Evolutionary conservation across 345 rosid species (phyloP), one percentile per base, ranked within the genome.

Genomic region (Linum lewisii): DNA sequence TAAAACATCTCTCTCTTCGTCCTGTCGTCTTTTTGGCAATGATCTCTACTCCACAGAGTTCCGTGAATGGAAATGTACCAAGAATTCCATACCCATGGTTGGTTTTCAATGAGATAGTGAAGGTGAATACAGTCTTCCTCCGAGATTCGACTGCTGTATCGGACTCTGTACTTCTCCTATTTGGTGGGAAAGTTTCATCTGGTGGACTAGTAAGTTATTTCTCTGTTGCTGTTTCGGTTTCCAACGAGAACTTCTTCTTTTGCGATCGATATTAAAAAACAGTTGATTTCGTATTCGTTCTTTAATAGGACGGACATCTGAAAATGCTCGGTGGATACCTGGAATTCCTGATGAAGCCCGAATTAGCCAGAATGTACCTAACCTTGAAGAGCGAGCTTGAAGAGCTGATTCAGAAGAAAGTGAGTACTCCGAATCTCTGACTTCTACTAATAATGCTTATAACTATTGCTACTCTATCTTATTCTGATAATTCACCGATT

Each of bases 31-130:
- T 63, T 38, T 34, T n/a, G 1, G 60, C 56, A 37, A 49, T 71
- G 63, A 24, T 22, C 21, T 64, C 24, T 22, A 63, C 45, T 61
- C n/a, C 61, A 72, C 75, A 89, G 98, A 89, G 79, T 71, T 88
- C 98, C 58, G 98, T 89, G 60, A 92, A 92, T 75, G 95, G 81
- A 63, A 78, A 60, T 36, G 87, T 82, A 59, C 87, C 88, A 38
- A 86, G 77, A 78, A 84, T 88, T 78, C 98, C 98, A n/a, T 85
- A 75, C 72, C 98, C 98, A 11, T 92, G 98, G 98, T 74, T 92
- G 66, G 85, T 89, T 66, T 92, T 88, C 79, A 92, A 89, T 67
- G 97, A 88, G 63, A 92, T 88, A 79, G 79, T 92, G 52, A 92
- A 92, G 77, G 97, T 92, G 66, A 92, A 92, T 81, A 69, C 98